Evolutionary conservation across 495 filamentous ascomycete species (phyloP).

Genomic region (Entonaema liquescens): DNA sequence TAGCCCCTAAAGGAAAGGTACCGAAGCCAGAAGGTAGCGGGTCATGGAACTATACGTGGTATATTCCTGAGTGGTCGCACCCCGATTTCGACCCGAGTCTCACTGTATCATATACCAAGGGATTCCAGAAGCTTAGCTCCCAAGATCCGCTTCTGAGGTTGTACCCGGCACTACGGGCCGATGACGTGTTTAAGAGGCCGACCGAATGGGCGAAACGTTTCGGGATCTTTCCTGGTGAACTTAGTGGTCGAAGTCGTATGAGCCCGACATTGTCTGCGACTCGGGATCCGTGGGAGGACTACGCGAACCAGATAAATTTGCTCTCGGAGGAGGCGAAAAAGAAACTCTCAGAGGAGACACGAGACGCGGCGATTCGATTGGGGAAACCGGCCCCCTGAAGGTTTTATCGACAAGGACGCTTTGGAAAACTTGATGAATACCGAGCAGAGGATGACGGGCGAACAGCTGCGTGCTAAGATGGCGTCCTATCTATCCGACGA

Average conservation of each 20-base stretch:
- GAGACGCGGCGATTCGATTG: background rate
- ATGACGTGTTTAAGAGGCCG: slow-evolving; percentile 36
- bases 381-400: background rate
- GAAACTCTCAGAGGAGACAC: background rate
- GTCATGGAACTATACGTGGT: slow-evolving; percentile 32
- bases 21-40: slow-evolving; percentile 19
- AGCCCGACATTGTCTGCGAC: slow-evolving; percentile 44
- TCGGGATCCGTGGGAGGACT: slow-evolving; percentile 34
- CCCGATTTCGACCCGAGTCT: slow-evolving; percentile 34
- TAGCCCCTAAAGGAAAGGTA: background rate
- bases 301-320: slow-evolving; percentile 24
- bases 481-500: background rate
- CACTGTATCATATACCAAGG: background rate
- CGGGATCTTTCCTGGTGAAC: slow-evolving; percentile 45
- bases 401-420: slow-evolving; percentile 23
- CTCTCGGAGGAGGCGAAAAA: slow-evolving; percentile 12
- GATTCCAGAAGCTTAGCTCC: background rate
- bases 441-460: background rate
- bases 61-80: slow-evolving; percentile 44
- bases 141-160: slow-evolving; percentile 33
- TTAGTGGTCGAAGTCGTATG: slow-evolving; percentile 46
- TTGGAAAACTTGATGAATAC: slow-evolving; percentile 15
- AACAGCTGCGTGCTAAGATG: background rate
- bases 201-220: slow-evolving; percentile 48
- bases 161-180: slow-evolving; percentile 44